Evolutionary conservation across 2,329 filamentous ascomycete genomes (phyloP), one percentile per base, ranked within the genome.

Genomic region (Pseudogymnoascus sp.): DNA sequence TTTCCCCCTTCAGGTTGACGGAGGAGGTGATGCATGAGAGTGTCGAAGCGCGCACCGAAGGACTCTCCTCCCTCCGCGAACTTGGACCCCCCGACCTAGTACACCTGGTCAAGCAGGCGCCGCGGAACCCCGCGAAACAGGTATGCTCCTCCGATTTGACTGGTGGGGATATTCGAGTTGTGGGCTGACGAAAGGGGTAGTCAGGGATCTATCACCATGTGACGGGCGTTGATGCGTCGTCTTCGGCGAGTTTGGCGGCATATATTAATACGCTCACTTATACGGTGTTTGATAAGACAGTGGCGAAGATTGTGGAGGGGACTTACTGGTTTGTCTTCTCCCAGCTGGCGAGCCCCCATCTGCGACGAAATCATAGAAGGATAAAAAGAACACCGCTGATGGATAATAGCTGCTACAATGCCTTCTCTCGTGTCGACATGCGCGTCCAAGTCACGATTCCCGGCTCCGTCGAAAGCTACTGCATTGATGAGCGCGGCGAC

Each of bases 211-310:
- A 99, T 74, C 94, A 99, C 75, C 94, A 99, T 86, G 92, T 97
- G 69, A 96, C 92, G 39, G 94, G 94, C 64, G 87, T 97, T 72
- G 94, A 99, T 77, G 94, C 94, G 58, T 99, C 94, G 1, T 97
- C 94, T 5, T 97, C 94, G 8, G 94, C 94, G 63, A 97, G 93
- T 77, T 79, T 99, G 64, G 94, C 94, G 40, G 94, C 94, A 69
- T 99, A 99, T 76, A 96, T 99, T 77, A 99, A 97, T 76, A 97
- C 93, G 39, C 82, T 99, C 64, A 97, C 92, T 52, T 95, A 97
- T 77, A 88, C 88, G 66, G 89, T 93, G 61, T 86, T 88, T 66
- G 89, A 93, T 67, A 91, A 90, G 72, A 81, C 88, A 10, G 82
- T 81, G 62, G 80, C 80, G 64, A 97, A 97, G 78, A 94, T 97